Base-by-base conservation (phyloP, 2,329 filamentous ascomycete genomes). In the Teratosphaeria destructans region DNA sequence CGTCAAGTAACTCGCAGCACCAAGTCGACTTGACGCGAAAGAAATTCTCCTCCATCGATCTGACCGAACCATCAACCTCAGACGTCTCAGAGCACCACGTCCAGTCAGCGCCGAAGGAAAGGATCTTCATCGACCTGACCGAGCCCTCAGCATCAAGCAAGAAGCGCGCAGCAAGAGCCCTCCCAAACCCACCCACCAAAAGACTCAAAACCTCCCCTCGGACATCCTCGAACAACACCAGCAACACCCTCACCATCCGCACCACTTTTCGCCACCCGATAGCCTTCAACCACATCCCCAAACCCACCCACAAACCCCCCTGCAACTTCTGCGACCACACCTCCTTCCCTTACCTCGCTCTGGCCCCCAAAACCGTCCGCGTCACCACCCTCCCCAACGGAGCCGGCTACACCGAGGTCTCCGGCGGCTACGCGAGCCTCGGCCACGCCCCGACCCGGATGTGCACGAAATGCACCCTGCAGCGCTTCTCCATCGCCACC, bases 251-350 rank as follows among this genome's bases (percentile, higher is more conserved):
- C 27, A 68, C 58, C 3, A 72, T 76, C 55, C 63, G 58, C 7
- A 78, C 76, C 2, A 71, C 66, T 11, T 72, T 76, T 61, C 68
- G 71, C 16, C 75, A 77, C 55, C 76, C 76, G 0, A 71, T 78
- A 23, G 55, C 58, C 12, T 77, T 78, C 64, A 70, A 73, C 37
- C 64, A 72, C 60, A 62, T 68, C 5, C 43, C 43, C 43, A 49
- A 19, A 6, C 5, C 54, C 39, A 16, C 49, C 14, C 32, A 26
- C 29, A 29, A 55, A 3, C 58, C 67, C 1, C 65, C 69, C 0
- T 79, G 77, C 62, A 64, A 75, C 60, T 79, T 75, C 70, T 79
- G 77, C 61, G 57, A 63, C 4, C 66, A 71, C 43, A 67, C 72
- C 37, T 59, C 65, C 1, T 74, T 75, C 47, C 71, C 73, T 2